These are phyloP conservation scores for Candida pseudoglaebosa DNA, from an alignment of 805 yeast species.

Conservation along the genomic window DNA sequence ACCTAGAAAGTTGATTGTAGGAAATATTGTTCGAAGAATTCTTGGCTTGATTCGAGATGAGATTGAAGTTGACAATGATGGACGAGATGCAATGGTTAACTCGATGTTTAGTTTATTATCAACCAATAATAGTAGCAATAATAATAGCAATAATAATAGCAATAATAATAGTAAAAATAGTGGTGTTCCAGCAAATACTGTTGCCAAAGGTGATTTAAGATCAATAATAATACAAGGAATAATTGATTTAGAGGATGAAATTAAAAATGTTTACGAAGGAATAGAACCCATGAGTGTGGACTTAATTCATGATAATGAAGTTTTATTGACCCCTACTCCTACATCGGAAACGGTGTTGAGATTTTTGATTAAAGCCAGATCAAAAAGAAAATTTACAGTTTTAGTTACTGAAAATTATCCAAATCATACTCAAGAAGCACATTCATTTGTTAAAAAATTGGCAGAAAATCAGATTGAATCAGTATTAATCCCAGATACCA, in stretches of 20 bases:
- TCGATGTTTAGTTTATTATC: constrained; percentile 85
- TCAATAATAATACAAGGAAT: constrained; percentile 89
- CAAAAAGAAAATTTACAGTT: constrained; percentile 88
- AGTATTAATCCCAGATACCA: constrained; percentile 86
- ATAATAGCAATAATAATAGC: constrained; percentile 18
- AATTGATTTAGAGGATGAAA: constrained; percentile 87
- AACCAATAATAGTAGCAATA: constrained; percentile 26
- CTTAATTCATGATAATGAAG: constrained; percentile 88
- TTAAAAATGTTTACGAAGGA: constrained; percentile 83
- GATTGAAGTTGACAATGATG: constrained; percentile 46
- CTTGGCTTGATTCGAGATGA: constrained; percentile 86
- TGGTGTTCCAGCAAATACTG: too few species aligned
- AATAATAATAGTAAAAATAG: constrained; percentile 32
- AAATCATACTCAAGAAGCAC: constrained; percentile 74
- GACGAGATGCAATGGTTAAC: constrained; percentile 55
- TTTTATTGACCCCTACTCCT: constrained; percentile 89
- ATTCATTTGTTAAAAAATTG: constrained; percentile 70
- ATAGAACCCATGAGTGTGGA: constrained; percentile 89
- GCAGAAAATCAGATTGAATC: constrained; percentile 87
- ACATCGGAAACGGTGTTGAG: constrained; percentile 84
- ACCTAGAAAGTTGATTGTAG: constrained; percentile 84
- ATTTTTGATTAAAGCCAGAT: constrained; percentile 79
- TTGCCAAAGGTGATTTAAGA: too few species aligned
- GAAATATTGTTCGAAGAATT: constrained; percentile 87
- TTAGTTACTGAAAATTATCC: constrained; percentile 91